Evolutionary conservation across 75 land plant species (phyloP).

Genomic region (Adiantum capillusveneris): DNA sequence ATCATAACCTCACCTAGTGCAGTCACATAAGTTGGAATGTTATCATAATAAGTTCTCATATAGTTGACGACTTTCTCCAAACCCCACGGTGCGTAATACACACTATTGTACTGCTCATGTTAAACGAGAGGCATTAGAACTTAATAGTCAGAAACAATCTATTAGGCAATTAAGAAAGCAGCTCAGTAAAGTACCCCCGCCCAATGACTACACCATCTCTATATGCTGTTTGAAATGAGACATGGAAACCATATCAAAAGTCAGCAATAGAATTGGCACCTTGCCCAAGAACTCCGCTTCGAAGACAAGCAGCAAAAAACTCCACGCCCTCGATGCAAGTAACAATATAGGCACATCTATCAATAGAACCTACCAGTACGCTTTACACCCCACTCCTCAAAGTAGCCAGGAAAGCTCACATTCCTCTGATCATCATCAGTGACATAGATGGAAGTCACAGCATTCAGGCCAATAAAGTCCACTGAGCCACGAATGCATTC

Average conservation of each 20-base stretch:
- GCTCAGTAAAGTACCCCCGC: too few species aligned
- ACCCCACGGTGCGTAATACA: not conserved
- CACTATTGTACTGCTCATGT: not conserved
- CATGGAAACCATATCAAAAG: too few species aligned
- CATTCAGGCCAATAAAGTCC: conserved; percentile 62
- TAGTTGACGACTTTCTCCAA: conserved; percentile 1
- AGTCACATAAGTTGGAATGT: not conserved
- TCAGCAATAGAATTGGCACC: too few species aligned
- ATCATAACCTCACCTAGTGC: not conserved
- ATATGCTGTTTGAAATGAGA: too few species aligned
- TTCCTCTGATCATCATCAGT: conserved; percentile 8
- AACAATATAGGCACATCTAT: too few species aligned
- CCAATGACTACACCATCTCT: not conserved
- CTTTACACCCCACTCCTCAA: not conserved
- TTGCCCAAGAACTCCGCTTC: too few species aligned
- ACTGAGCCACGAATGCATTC: conserved; percentile 36
- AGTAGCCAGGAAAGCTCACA: not conserved
- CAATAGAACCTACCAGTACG: too few species aligned
- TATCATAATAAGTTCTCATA: not conserved
- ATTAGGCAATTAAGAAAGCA: too few species aligned
- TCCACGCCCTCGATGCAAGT: too few species aligned
- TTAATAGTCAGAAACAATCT: too few species aligned
- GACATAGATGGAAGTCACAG: conserved; percentile 24
- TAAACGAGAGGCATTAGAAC: too few species aligned
- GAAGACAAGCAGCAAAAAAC: too few species aligned